These are phyloP conservation scores for Trametes pubescens DNA, from an alignment of 1,284 basidiomycete species.

Conservation along the genomic window DNA sequence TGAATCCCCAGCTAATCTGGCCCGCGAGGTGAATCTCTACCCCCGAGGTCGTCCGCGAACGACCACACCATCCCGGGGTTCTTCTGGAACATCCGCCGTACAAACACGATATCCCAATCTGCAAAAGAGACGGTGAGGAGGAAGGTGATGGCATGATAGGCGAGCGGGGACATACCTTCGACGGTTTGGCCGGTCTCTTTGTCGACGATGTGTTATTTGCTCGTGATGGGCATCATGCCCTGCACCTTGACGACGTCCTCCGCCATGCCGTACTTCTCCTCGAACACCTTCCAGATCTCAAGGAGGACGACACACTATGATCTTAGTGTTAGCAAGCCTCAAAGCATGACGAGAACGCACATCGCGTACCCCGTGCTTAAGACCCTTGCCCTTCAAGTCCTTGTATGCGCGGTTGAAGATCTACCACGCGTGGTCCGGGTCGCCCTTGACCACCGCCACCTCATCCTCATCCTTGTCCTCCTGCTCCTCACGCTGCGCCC, in stretches of 20 bases:
- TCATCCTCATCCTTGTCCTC: conserved; percentile 59
- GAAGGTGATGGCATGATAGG: neutral
- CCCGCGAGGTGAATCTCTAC: too few relatives aligned
- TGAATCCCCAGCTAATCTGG: too few relatives aligned
- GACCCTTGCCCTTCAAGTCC: conserved; percentile 77
- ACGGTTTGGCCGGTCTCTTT: conserved; percentile 85
- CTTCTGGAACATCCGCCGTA: too few relatives aligned
- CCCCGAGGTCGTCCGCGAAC: too few relatives aligned
- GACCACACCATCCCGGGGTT: too few relatives aligned
- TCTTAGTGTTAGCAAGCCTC: conserved; percentile 2
- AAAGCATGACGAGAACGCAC: conserved; percentile 10
- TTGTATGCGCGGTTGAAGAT: conserved; percentile 90
- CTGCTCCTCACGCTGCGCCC: conserved; percentile 78
- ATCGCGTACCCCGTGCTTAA: conserved; percentile 84
- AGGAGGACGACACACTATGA: conserved; percentile 85
- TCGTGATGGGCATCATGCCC: conserved; percentile 90
- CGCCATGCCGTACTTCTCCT: conserved; percentile 77
- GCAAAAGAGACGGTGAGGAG: conserved; percentile 10
- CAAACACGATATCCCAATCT: conserved; percentile 96
- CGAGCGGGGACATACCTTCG: conserved; percentile 82
- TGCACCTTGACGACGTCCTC: conserved; percentile 82
- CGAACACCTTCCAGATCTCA: conserved; percentile 94
- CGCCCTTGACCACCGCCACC: conserved; percentile 44
- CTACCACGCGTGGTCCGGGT: conserved; percentile 71
- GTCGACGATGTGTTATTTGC: conserved; percentile 84